Evolutionary conservation across 257 asterid species (phyloP).

Genomic region (Solanum bukasovii): DNA sequence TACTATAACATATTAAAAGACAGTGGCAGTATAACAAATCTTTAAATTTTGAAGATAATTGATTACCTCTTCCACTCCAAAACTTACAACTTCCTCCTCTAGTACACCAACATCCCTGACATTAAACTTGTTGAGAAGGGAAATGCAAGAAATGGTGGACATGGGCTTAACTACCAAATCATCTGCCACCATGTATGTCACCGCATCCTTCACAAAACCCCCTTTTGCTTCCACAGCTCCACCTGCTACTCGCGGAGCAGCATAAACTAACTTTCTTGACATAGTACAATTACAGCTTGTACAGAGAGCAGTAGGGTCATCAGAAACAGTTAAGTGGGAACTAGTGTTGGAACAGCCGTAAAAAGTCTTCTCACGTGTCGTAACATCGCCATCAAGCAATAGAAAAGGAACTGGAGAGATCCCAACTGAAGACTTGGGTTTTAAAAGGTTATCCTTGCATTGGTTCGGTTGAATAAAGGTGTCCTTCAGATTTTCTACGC

Average conservation of each 20-base stretch:
- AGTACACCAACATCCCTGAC: slow-evolving; percentile 3
- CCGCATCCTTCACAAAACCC: slow-evolving; percentile 30
- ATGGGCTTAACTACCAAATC: slow-evolving; percentile 18
- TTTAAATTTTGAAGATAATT: not conserved
- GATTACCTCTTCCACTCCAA: slow-evolving; percentile 14
- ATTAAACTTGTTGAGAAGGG: slow-evolving; percentile 4
- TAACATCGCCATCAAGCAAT: not conserved
- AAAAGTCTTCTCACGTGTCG: not conserved
- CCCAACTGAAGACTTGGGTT: not conserved
- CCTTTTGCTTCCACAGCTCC: not conserved
- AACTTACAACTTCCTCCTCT: not conserved
- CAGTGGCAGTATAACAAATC: too few species aligned
- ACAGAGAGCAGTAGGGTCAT: slow-evolving; percentile 12
- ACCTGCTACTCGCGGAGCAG: not conserved
- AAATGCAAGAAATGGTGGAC: slow-evolving; percentile 15
- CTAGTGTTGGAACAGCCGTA: not conserved
- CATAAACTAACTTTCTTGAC: not conserved
- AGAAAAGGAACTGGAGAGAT: slow-evolving; percentile 5
- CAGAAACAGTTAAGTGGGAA: not conserved
- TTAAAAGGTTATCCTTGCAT: slow-evolving; percentile 9
- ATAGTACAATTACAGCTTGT: not conserved
- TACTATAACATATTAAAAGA: not conserved
- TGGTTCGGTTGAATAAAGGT: slow-evolving; percentile 3
- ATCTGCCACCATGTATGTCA: slow-evolving; percentile 24
- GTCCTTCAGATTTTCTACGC: slow-evolving; percentile 13